A percentile compares a stretch with the other conserved stretches of the same genome.
Evolutionary conservation across 306 rosid species (phyloP).

Genomic region (Luffa aegyptiaca): DNA sequence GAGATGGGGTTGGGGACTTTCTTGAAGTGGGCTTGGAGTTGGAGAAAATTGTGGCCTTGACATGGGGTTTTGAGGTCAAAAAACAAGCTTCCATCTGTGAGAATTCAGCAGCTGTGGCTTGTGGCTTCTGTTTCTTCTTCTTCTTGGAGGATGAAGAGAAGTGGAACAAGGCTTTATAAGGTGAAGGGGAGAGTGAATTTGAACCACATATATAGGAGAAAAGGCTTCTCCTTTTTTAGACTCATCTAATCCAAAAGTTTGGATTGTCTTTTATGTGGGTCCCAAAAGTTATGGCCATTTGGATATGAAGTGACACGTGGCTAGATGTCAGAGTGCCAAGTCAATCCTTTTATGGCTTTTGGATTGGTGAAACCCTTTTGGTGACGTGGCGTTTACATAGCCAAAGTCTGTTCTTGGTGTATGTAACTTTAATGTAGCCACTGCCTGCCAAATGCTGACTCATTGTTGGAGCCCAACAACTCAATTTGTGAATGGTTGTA

Average conservation of each 20-base stretch:
- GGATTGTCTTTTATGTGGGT: conserved; percentile 8
- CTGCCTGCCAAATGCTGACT: background rate
- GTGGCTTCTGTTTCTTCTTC: background rate
- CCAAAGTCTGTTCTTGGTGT: background rate
- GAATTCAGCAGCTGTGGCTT: background rate
- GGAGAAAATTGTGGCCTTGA: conserved; percentile 10
- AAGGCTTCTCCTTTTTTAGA: background rate
- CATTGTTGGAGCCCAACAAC: background rate
- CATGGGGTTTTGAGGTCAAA: conserved; percentile 32
- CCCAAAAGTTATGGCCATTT: conserved; percentile 26
- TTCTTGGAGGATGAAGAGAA: background rate
- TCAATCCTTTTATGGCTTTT: background rate
- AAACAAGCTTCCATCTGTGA: conserved; percentile 48
- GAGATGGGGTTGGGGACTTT: conserved; percentile 20
- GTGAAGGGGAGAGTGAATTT: conserved; percentile 7
- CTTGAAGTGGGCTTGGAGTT: conserved; percentile 16
- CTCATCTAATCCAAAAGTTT: conserved; percentile 31
- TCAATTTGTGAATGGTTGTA: background rate
- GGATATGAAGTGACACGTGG: conserved; percentile 43
- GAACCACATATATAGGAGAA: conserved; percentile 26
- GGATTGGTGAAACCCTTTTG: background rate
- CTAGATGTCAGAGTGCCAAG: conserved; percentile 11
- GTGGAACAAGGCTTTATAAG: background rate
- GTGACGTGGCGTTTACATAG: background rate
- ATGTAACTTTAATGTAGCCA: background rate